Base-by-base conservation (phyloP, 202 grass and related monocot genomes). In the Setaria viridis region DNA sequence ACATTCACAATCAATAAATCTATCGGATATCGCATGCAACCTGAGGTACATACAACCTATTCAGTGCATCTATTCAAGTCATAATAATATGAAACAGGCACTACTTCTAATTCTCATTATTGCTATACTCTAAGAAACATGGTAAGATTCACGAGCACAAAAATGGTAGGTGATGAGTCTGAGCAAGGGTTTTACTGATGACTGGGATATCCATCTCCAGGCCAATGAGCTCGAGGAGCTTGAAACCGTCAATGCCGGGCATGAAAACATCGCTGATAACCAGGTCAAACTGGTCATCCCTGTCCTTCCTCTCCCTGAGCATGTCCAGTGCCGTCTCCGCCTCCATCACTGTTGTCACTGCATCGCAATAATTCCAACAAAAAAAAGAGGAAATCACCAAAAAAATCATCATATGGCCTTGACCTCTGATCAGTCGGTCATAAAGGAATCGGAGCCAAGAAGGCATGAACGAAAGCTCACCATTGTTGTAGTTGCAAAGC, bases 131-230 rank as follows among this genome's bases (percentile, higher is more conserved):
- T 19, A 55, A 5, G 50, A 55, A 55, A 16, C 16, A 55, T 55
- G 16, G 1, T 4, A 55, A 55, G 53, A 55, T 17, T 55, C 1
- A 19, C 53, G 19, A 0, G 16, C 53, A 55, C 25, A 29, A 46
- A 84, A 85, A 85, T 39, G 15, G 39, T 7, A 56, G 53, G 1
- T 29, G 53, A 1, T 35, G 41, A 10, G 37, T 46, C 57, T 77
- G 10, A 34, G 32, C 7, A 69, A 48, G n/a, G 5, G 30, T 2
- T 85, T 87, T 87, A 95, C 95, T 89, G 33, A 98, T 91, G 78
- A 98, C 88, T 0, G 93, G 95, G 54, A 98, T 71, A 72, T 98
- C 87, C 87, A 98, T 92, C 87, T 95, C 89, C 3, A 95, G 89
- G n/a, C 91, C 59, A 5, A 93, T 85, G 60, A 69, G 62, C 77